phyloP scores from a whole-genome alignment of 208 protist species.

The Acanthamoeba polyphaga region DNA sequence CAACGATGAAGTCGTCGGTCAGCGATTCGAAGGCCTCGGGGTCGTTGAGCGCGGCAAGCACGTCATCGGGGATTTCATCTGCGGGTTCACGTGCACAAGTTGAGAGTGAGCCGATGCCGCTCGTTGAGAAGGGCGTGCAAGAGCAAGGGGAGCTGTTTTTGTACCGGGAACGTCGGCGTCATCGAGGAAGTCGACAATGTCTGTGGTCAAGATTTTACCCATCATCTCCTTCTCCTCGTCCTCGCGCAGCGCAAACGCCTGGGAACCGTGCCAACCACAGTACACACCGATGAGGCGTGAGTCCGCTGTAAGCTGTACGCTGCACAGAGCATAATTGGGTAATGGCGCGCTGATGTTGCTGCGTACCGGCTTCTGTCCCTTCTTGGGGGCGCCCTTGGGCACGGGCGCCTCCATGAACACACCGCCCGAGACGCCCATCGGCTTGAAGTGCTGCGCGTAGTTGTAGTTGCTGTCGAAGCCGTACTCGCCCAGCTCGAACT shows the following conservation, averaged over 20 bases:
- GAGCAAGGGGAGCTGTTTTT: no score
- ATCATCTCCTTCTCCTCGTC: slow-evolving; percentile 24
- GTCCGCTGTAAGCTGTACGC: neutral
- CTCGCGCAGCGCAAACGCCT: slow-evolving; percentile 52
- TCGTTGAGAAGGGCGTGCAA: neutral
- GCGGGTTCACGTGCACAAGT: neutral
- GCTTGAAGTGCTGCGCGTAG: slow-evolving; percentile 65
- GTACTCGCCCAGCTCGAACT: slow-evolving; percentile 71
- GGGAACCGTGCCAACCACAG: neutral
- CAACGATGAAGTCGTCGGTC: slow-evolving; percentile 57
- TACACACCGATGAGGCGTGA: neutral
- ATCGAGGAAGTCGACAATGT: slow-evolving; percentile 43
- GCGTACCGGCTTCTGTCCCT: neutral
- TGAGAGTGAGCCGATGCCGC: neutral
- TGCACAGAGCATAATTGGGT: no score
- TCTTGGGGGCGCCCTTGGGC: slow-evolving; percentile 34
- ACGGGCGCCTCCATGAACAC: slow-evolving; percentile 67
- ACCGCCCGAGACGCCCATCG: slow-evolving; percentile 28
- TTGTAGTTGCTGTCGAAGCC: slow-evolving; percentile 63
- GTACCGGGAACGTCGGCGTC: neutral
- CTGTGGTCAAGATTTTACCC: neutral
- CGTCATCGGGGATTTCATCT: slow-evolving; percentile 18
- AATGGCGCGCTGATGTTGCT: neutral
- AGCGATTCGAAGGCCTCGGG: slow-evolving; percentile 59
- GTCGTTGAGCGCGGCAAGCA: slow-evolving; percentile 43